Percentiles rank a stretch among this genome's conserved stretches.
Conservation (phyloP, 345 rosid species). For the Limnanthes douglasii region DNA sequence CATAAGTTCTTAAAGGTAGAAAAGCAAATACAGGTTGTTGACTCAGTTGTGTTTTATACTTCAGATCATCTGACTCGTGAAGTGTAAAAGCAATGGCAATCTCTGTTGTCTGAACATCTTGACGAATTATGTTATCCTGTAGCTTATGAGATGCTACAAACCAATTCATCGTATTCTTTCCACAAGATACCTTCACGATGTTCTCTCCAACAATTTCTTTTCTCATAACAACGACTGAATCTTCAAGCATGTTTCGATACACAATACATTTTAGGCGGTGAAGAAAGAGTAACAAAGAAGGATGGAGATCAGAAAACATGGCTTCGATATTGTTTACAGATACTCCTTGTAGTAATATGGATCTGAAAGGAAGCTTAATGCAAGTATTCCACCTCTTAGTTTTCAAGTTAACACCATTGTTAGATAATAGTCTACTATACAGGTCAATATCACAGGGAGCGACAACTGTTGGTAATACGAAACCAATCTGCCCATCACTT, state of each 20-base stretch:
- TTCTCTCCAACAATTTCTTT: conserved; percentile 58
- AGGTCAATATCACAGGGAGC: conserved; percentile 55
- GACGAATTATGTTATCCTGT: conserved; percentile 34
- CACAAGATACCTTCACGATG: conserved; percentile 62
- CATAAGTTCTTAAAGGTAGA: conserved; percentile 92
- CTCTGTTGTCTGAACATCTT: conserved; percentile 55
- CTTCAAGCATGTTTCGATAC: conserved; percentile 49
- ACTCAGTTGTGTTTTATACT: conserved; percentile 38
- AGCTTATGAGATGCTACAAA: conserved; percentile 65
- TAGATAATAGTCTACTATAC: conserved; percentile 28
- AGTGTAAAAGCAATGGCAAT: conserved; percentile 75
- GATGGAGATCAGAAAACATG: conserved; percentile 88
- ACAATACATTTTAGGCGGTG: conserved; percentile 66
- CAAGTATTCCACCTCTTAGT: conserved; percentile 67
- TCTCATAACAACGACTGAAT: conserved; percentile 56
- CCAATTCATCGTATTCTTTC: conserved; percentile 71
- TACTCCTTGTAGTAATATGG: conserved; percentile 35
- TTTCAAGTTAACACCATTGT: conserved; percentile 19
- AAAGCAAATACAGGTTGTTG: conserved; percentile 85
- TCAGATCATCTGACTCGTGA: conserved; percentile 42
- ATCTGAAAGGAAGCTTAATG: conserved; percentile 77
- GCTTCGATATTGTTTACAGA: conserved; percentile 30
- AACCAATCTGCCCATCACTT: conserved; percentile 86
- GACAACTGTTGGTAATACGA: conserved; percentile 70
- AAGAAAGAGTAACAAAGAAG: conserved; percentile 81